These are phyloP conservation scores for Rutstroemia sp. DNA, from an alignment of 2,329 filamentous ascomycete species.

Conservation along the genomic window DNA sequence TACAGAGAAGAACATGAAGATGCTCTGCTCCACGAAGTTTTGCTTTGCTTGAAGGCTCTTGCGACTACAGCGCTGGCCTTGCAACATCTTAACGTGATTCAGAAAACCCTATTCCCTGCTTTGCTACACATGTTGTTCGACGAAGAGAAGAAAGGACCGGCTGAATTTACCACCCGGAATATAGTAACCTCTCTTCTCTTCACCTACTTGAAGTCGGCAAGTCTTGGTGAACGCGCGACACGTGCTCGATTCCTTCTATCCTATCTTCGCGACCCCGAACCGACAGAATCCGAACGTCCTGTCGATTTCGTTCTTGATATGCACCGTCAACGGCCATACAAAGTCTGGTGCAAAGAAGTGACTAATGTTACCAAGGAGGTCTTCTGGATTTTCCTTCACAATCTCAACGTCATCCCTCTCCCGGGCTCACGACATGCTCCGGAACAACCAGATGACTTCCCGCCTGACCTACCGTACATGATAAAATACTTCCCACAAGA, in stretches of 20 bases:
- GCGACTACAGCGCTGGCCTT: conserved; percentile 86
- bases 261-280: conserved; percentile 74
- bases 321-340: conserved; percentile 79
- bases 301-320: conserved; percentile 86
- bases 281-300: conserved; percentile 67
- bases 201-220: conserved; percentile 70
- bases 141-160: conserved; percentile 95
- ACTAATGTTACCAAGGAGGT: conserved; percentile 94
- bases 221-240: conserved; percentile 51
- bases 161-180: conserved; percentile 88
- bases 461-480: conserved; percentile 53
- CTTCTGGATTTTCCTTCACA: conserved; percentile 98
- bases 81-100: conserved; percentile 72
- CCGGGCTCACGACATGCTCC: conserved; percentile 34
- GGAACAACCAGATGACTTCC: conserved; percentile 11
- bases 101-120: conserved; percentile 75
- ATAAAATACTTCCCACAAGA: conserved; percentile 72
- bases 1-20: conserved; percentile 90
- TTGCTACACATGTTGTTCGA: conserved; percentile 87
- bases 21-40: conserved; percentile 79
- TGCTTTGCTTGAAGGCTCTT: conserved; percentile 88
- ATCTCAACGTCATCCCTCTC: conserved; percentile 76
- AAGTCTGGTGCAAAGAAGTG: conserved; percentile 89
- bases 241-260: conserved; percentile 67
- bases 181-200: conserved; percentile 87